Conservation (phyloP, 2,329 filamentous ascomycete species). For the Cercospora sp. region DNA sequence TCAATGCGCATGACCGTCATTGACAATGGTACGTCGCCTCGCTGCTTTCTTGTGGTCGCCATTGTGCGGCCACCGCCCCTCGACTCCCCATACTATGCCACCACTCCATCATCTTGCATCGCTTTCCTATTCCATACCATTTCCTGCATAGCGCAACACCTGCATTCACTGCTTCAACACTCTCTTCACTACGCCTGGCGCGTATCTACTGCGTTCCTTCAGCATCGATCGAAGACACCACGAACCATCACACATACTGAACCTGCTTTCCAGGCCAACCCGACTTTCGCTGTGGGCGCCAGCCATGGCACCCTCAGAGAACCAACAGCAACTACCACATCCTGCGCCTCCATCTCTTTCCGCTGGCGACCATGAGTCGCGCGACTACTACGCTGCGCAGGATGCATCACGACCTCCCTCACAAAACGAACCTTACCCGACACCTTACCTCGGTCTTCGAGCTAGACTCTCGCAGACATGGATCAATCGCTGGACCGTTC, state of each 20-base stretch:
- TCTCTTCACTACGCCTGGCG: conserved; percentile 16
- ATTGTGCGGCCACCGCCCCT: conserved; percentile 26
- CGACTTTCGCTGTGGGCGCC: conserved; percentile 32
- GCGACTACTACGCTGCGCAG: conserved; percentile 59
- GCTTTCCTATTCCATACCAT: neutral
- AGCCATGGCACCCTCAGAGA: conserved; percentile 52
- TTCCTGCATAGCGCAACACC: neutral
- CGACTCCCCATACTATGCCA: neutral
- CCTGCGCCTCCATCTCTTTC: conserved; percentile 59
- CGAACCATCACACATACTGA: conserved; percentile 13
- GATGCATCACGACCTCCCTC: conserved; percentile 57
- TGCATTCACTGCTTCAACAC: conserved; percentile 10
- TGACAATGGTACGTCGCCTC: conserved; percentile 35
- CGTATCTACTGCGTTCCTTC: neutral
- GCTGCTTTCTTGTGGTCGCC: conserved; percentile 30
- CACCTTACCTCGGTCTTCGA: conserved; percentile 87
- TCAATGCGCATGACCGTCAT: conserved; percentile 37
- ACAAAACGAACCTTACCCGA: conserved; percentile 69
- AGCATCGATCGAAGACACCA: neutral
- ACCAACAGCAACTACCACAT: conserved; percentile 56
- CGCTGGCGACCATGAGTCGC: conserved; percentile 63
- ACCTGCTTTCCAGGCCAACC: conserved; percentile 26
- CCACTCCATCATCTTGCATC: conserved; percentile 1
- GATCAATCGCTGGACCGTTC: conserved; percentile 95
- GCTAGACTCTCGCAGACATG: conserved; percentile 91